Conservation (phyloP, 805 yeast species). For the Monosporozyma aerobia region DNA sequence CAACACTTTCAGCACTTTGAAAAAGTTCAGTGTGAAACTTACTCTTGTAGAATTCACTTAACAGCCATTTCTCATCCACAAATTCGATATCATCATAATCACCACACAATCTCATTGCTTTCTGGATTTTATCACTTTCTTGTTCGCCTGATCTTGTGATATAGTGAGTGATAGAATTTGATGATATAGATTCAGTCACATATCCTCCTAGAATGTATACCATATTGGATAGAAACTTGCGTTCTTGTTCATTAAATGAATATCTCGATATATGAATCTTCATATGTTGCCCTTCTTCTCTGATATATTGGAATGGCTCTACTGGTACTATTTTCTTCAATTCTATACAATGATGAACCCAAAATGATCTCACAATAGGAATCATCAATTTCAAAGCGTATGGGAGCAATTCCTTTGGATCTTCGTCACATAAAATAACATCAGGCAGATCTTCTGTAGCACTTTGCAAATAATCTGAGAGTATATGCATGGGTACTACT, state of each 20-base stretch:
- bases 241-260: slow-evolving; percentile 52
- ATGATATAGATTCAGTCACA: slow-evolving; percentile 46
- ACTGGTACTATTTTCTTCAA: slow-evolving; percentile 13
- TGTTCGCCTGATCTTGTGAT: slow-evolving; percentile 38
- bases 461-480: neutral
- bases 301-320: slow-evolving; percentile 61
- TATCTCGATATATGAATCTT: slow-evolving; percentile 53
- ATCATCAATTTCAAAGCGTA: slow-evolving; percentile 2
- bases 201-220: slow-evolving; percentile 65
- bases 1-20: neutral
- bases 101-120: slow-evolving; percentile 37
- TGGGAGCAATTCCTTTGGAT: neutral
- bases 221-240: slow-evolving; percentile 53
- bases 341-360: slow-evolving; percentile 17
- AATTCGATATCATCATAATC: slow-evolving; percentile 30
- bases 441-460: neutral
- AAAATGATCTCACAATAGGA: slow-evolving; percentile 18
- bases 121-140: slow-evolving; percentile 49
- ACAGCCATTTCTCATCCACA: slow-evolving; percentile 76
- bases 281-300: slow-evolving; percentile 47
- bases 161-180: slow-evolving; percentile 61
- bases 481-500: neutral
- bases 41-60: slow-evolving; percentile 26
- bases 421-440: neutral
- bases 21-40: neutral